Base-by-base conservation (phyloP, 1,284 basidiomycete species). In the Phylloboletellus chloephorus region DNA sequence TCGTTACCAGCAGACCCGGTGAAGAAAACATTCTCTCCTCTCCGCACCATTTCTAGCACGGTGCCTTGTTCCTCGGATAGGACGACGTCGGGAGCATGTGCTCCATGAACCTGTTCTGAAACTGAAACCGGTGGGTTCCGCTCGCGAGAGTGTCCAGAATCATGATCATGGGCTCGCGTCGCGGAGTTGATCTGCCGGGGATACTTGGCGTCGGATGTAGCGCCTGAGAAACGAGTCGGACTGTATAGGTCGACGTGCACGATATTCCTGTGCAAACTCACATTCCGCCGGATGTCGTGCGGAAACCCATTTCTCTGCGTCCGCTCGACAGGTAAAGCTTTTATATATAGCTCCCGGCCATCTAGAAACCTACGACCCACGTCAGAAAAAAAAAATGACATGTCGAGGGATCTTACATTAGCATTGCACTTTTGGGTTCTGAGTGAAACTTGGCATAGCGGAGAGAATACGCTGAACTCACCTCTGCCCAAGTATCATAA, bases 1-100 rank as follows among this genome's bases (percentile, higher is more conserved):
- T 20, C 57, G 67, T 38, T 48, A 82, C 84, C 85, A 31, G 86
- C 89, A 41, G 82, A 81, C 3, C 89, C 89, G 0, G 88, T 90
- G 64, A 89, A 92, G 61, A 93, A 92, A 6, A 84, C 69, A 43
- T 68, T 82, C 54, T 76, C 69, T 4, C 72, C 71, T 20, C 67
- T 63, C 9, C 71, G 53, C 1, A 78, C 70, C 24, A 76, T 72
- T 30, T 65, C 52, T 37, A 80, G 53, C 3, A 81, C 73, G 21
- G 67, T 60, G 40, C 66, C 67, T 56, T 82, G 79, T 57, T 81
- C 76, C 7, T 60, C 51, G 37, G 73, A 76, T 29, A 82, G 50
- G 23, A 39, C 31, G 7, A 62, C 44, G 15, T 43, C 7, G 7
- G 36, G 33, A 3, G 22, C 11, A 13, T 23, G 20, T 15, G 15